Evolutionary conservation across 768 basidiomycete species (phyloP), one percentile per base, ranked within the genome.

Genomic region (Wakefieldia striispora): DNA sequence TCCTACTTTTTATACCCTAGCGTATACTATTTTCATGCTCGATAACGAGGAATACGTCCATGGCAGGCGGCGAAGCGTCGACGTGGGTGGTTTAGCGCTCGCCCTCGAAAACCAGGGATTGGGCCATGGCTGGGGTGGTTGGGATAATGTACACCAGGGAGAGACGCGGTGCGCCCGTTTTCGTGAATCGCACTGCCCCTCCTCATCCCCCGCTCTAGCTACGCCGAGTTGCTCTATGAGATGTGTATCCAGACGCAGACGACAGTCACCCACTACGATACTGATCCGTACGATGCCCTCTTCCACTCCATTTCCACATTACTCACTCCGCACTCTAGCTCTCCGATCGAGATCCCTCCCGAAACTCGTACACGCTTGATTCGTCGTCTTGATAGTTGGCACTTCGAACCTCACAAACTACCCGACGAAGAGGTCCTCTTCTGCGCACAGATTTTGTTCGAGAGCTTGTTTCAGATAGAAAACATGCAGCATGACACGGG

Each of bases 351-450:
- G 50, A 70, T 80, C 21, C 67, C 79, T 26, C 63, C 67, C 33
- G 72, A 72, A 17, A 79, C 76, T 27, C 81, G 91, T 52, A 63
- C 66, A 19, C 75, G 81, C 21, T 78, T 97, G 42, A 86, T 95
- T 57, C 65, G 70, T 19, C 73, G 76, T 0, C 75, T 97, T 13
- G 83, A 86, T 50, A 77, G 75, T 12, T 99, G 95, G 95, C 73
- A 87, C 55, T 99, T 97, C 64, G 88, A 97, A 63, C 94, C 95
- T 4, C 85, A 90, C 68, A 78, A 78, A 34, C 79, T 97, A 33
- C 79, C 84, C 19, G 84, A 91, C 46, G 87, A 89, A 45, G 91
- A 98, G 68, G 76, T 92, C 11, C 73, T 91, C 13, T 79, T 83
- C 19, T 93, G 90, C 60, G 84, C 90, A 0, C 77, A 88, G 50